Base-by-base conservation (phyloP, 441 rosid species). In the Iberis amara region DNA sequence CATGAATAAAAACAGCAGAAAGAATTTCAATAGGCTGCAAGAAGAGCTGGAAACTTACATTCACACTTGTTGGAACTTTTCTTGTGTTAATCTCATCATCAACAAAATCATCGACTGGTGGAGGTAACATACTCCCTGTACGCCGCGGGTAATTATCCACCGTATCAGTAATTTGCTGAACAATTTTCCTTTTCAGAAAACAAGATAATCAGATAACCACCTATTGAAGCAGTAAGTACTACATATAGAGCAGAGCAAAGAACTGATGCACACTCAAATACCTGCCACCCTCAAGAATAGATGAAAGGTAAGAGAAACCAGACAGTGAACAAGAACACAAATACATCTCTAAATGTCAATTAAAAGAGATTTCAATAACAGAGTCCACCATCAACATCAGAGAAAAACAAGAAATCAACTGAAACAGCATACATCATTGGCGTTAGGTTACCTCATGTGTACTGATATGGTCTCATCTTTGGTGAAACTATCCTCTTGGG, bases 401-500 rank as follows among this genome's bases (percentile, higher is more conserved):
- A 55, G 4, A n/a, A 33, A 62, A 47, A 12, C 7, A 55, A 40
- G 33, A 48, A 26, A n/a, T n/a, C n/a, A 52, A 35, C 4, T 2
- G 1, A 11, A 23, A 36, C 13, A 8, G 35, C 39, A 18, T 45
- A n/a, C n/a, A n/a, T n/a, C 41, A 44, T 38, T 24, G 23, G n/a
- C 7, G 10, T 50, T n/a, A 59, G 39, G 37, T 52, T 61, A 78
- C 80, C 83, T 82, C 64, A 79, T 69, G 47, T 66, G 71, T 5
- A 65, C 81, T 40, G 85, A 77, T 52, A 79, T 64, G 24, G 64
- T 64, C 63, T 79, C 89, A 72, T 82, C 89, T 64, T 75, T 82
- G 4, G 75, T 31, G 56, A 77, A 82, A 76, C 89, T 82, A 66
- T 82, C 89, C 52, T 77, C 85, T 59, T 68, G 76, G 52, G 79